phyloP scores from a whole-genome alignment of 805 yeast genomes.

The Myxozyma geophila region DNA sequence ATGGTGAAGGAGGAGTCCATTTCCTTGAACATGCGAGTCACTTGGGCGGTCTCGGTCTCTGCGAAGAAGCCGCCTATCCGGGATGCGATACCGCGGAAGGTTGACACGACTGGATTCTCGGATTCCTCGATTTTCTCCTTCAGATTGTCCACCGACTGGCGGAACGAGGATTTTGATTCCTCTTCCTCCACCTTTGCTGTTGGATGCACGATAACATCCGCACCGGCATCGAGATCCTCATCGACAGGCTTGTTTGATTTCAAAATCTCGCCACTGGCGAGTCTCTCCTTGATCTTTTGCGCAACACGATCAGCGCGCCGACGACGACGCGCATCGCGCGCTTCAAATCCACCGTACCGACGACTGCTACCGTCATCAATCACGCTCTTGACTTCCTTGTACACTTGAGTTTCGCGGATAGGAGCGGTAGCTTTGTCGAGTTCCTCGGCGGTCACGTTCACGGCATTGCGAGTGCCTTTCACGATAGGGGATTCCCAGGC shows the following conservation, averaged over 20 bases:
- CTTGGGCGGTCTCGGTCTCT: constrained; percentile 95
- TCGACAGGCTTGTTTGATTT: constrained; percentile 62
- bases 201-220: constrained; percentile 6
- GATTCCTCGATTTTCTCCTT: constrained; percentile 78
- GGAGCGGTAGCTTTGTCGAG: constrained; percentile 82
- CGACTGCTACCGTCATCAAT: constrained; percentile 90
- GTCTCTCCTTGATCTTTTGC: constrained; percentile 47
- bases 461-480: constrained; percentile 82
- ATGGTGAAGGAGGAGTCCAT: constrained; percentile 88
- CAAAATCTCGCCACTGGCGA: constrained; percentile 58
- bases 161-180: constrained; percentile 68
- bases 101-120: constrained; percentile 85
- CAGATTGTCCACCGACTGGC: constrained; percentile 63
- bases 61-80: constrained; percentile 87
- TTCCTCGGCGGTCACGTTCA: constrained; percentile 73
- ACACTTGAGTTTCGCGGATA: constrained; percentile 84
- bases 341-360: constrained; percentile 89
- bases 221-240: constrained; percentile 52
- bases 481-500: constrained; percentile 98
- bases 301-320: constrained; percentile 61
- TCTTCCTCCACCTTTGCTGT: constrained; percentile 52
- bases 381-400: constrained; percentile 84
- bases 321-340: constrained; percentile 75
- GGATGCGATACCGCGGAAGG: constrained; percentile 77
- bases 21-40: constrained; percentile 78